phyloP scores from a whole-genome alignment of 495 filamentous ascomycete species.

The Tuber umbilicatum region DNA sequence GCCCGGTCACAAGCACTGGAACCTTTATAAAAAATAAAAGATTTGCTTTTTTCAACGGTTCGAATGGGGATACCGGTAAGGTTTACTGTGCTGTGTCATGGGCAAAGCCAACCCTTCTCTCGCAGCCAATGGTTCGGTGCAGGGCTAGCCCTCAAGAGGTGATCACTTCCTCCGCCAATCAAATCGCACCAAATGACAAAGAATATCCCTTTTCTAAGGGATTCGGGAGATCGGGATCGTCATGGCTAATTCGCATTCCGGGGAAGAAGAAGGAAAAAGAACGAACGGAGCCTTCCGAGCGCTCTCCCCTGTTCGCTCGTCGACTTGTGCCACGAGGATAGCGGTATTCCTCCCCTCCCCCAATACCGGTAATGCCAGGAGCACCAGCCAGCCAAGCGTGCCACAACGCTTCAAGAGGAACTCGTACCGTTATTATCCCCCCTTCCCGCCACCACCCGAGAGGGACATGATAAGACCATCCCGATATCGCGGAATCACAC shows the following conservation, averaged over 20 bases:
- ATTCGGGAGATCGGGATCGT: background rate
- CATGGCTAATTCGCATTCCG: background rate
- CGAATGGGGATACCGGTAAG: background rate
- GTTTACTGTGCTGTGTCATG: background rate
- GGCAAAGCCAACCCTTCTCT: background rate
- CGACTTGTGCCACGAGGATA: background rate
- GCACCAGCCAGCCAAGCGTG: background rate
- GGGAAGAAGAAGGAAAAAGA: background rate
- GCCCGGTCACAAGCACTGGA: background rate
- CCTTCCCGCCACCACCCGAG: background rate
- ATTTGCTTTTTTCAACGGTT: constrained; percentile 1
- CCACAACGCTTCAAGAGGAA: background rate
- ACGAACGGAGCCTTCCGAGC: background rate
- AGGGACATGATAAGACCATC: background rate
- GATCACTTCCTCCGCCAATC: background rate
- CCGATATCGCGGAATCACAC: background rate
- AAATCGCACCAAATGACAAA: background rate
- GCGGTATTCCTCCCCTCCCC: background rate
- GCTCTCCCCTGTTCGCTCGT: background rate
- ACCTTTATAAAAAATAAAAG: background rate
- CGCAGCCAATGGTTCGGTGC: background rate
- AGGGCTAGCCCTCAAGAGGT: background rate
- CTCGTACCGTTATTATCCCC: background rate
- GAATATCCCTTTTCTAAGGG: background rate
- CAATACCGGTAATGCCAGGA: background rate